Evolutionary conservation across 129 eudicot species (phyloP), one percentile per base, ranked within the genome.

Genomic region (Arctium lappa): DNA sequence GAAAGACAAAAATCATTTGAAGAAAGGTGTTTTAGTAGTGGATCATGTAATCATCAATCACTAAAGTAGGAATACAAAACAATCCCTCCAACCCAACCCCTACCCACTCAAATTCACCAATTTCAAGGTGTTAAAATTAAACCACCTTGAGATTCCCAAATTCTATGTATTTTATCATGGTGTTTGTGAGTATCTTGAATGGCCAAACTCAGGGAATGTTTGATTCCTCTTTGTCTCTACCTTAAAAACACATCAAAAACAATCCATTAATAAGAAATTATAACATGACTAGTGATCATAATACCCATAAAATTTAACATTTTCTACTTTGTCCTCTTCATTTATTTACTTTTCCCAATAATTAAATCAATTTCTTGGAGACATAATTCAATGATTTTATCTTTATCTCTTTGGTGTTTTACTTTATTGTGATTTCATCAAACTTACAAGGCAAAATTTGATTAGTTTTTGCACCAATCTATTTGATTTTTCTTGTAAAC

Each of bases 201-300:
- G 97, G 92, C 94, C 89, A 83, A 90, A 81, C 91, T 83, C 89
- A 89, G 90, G 86, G 98, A 94, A 94, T 94, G 97, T 92, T 88
- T 86, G 98, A 88, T 91, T 94, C 97, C 92, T 84, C 80, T 75
- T 80, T 89, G 88, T 81, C 86, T 87, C 69, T 12, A 56, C 77
- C 82, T 72, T 72, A 84, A 74, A 71, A 37, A 53, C 69, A 22
- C 85, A 76, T 18, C 8, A 78, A 42, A 44, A 81, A 88, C 70
- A 48, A 80, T 69, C 84, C 89, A 86, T 1, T 48, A 62, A 85
- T 84, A 90, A 82, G 87, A 87, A 79, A 86, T 82, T 75, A 90
- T 80, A 87, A 88, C 71, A 91, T 79, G 82, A 78, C 86, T 34
- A 69, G 85, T 70, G 89, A 85, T 78, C 83, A 42, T 72, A 72